Evolutionary conservation across 2,329 filamentous ascomycete species (phyloP).

Genomic region (Tolypocladium tundrense): DNA sequence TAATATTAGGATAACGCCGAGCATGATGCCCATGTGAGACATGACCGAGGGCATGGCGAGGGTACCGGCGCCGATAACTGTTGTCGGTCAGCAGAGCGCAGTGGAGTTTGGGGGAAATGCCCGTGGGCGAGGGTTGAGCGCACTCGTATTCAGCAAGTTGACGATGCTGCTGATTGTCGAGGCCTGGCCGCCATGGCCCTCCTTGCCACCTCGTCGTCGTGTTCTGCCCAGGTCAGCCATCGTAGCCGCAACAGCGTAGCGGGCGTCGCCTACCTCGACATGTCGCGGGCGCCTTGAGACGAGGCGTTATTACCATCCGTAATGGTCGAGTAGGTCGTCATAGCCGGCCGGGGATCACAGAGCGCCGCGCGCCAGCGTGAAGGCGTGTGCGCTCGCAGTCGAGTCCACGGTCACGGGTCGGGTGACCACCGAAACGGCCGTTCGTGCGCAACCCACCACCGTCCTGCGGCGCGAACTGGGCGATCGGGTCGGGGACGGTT

Average conservation of each 20-base stretch:
- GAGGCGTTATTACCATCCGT: constrained; percentile 33
- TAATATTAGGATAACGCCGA: constrained; percentile 74
- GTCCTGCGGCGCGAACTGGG: background rate
- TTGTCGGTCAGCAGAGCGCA: constrained; percentile 8
- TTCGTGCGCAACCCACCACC: background rate
- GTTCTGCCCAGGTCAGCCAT: constrained; percentile 24
- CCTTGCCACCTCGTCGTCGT: constrained; percentile 58
- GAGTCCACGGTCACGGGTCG: background rate
- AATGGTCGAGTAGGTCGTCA: constrained; percentile 46
- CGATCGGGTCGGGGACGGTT: background rate
- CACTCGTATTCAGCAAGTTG: constrained; percentile 94
- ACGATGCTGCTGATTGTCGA: constrained; percentile 86
- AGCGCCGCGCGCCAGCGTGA: constrained; percentile 2
- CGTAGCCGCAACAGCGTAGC: background rate
- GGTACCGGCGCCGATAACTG: constrained; percentile 87
- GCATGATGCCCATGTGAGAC: constrained; percentile 86
- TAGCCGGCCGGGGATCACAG: constrained; percentile 21
- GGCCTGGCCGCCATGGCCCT: constrained; percentile 61
- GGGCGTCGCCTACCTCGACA: constrained; percentile 32
- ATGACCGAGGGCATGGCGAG: constrained; percentile 92
- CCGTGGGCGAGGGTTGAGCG: constrained; percentile 15
- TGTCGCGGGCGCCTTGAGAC: constrained; percentile 29
- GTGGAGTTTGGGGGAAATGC: background rate
- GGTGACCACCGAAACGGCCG: background rate
- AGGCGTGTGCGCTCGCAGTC: constrained; percentile 1